A percentile compares a stretch with the other conserved stretches of the same genome.
Evolutionary conservation across 306 rosid species (phyloP).

Genomic region (Chamaecrista fasciculata): DNA sequence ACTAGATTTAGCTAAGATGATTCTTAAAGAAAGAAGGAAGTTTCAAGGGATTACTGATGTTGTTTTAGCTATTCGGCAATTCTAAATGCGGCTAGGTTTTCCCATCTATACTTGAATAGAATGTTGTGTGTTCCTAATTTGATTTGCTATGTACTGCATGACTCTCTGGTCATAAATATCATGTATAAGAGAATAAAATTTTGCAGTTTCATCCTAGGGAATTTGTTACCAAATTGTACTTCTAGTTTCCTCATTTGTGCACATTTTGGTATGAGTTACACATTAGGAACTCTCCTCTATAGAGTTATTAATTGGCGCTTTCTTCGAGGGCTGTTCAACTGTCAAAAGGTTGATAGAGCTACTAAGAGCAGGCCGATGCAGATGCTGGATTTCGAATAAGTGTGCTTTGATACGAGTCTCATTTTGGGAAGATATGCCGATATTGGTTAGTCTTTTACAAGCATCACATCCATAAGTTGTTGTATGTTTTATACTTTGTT

Average conservation of each 20-base stretch:
- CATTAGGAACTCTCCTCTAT: too few relatives aligned
- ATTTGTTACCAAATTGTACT: background rate
- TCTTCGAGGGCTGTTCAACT: too few relatives aligned
- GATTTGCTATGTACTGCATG: background rate
- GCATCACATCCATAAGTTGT: too few relatives aligned
- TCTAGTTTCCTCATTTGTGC: background rate
- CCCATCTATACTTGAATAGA: background rate
- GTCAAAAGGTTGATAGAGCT: too few relatives aligned
- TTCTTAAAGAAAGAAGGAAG: slow-evolving; percentile 74
- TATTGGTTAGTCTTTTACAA: too few relatives aligned
- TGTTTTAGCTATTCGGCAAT: slow-evolving; percentile 50
- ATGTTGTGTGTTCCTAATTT: background rate
- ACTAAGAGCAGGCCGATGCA: too few relatives aligned
- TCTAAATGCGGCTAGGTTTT: slow-evolving; percentile 29
- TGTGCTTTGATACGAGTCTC: too few relatives aligned
- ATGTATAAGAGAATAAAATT: background rate
- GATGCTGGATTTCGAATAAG: too few relatives aligned
- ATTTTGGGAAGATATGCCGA: too few relatives aligned
- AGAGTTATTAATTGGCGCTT: too few relatives aligned
- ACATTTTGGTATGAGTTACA: too few relatives aligned
- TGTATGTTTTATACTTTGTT: background rate
- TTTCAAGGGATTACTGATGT: slow-evolving; percentile 56
- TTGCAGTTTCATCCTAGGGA: background rate
- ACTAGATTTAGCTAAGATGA: slow-evolving; percentile 64
- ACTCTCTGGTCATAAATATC: background rate